Evolutionary conservation across 768 basidiomycete species (phyloP), one percentile per base, ranked within the genome.

Genomic region (Leccinum aurantiacum): DNA sequence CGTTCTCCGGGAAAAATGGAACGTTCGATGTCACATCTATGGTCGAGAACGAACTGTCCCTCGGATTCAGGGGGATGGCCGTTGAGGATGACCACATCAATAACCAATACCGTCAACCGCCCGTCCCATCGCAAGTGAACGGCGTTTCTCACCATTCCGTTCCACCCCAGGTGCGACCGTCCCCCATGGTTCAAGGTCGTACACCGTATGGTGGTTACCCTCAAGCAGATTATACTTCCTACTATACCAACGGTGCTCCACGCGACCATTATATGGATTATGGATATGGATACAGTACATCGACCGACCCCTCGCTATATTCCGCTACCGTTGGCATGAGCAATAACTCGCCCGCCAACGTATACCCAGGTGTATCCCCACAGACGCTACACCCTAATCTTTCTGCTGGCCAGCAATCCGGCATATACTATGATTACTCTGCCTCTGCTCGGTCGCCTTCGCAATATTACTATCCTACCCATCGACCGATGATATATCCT

Each of bases 401-500:
- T 60, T 69, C 74, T 58, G 66, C 76, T 62, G 76, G 77, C 52
- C 79, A 80, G 63, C 84, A 85, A 63, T 75, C 82, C 35, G 78
- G 78, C 38, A 62, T 84, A 54, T 88, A 83, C 72, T 89, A 83
- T 56, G 86, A 87, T 65, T 89, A 84, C 65, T 69, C 78, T 53
- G 76, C 75, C 17, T 67, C 77, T 13, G 74, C 79, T 50, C 79
- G 81, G 48, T 77, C 81, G 4, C 75, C 81, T 11, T 83, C 86
- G 13, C 87, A 84, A 60, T 89, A 80, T 67, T 90, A 79, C 67
- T 88, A 85, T 67, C 78, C 84, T 29, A 67, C 81, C 14, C 79
- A 77, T 60, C 87, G 86, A 66, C 74, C 83, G 6, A 77, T 89
- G 68, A 75, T 89, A 60, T 89, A 85, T 71, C 80, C 84, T 59